These are phyloP conservation scores for Yamadazyma jaroonii DNA, from an alignment of 1,139 yeast species.

Conservation along the genomic window DNA sequence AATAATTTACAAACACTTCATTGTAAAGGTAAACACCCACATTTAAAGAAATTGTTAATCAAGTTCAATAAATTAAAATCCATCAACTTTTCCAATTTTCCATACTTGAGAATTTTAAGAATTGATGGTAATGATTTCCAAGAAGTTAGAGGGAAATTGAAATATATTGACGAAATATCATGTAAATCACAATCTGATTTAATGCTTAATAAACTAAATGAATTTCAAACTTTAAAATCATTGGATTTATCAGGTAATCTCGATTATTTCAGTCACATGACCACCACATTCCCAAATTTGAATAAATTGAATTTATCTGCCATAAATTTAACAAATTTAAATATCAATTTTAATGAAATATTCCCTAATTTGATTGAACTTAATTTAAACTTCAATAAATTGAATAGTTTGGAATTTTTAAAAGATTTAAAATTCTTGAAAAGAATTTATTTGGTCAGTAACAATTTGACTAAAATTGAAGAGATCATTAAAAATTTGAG, in stretches of 20 bases:
- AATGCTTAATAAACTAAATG: constrained; percentile 20
- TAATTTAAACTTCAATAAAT: constrained; percentile 49
- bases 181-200: constrained; percentile 29
- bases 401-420: constrained; percentile 29
- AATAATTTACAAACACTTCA: constrained; percentile 31
- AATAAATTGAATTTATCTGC: constrained; percentile 44
- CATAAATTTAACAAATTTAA: constrained; percentile 38
- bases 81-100: constrained; percentile 33
- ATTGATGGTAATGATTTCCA: constrained; percentile 44
- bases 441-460: constrained; percentile 45
- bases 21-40: constrained; percentile 22
- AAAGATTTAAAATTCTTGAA: constrained; percentile 30
- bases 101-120: constrained; percentile 42
- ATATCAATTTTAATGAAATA: constrained; percentile 28
- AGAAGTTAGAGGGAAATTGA: constrained; percentile 25
- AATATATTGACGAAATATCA: constrained; percentile 42
- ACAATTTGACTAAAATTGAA: constrained; percentile 35
- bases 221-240: constrained; percentile 18
- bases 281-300: constrained; percentile 31
- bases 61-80: constrained; percentile 35
- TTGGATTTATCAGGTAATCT: constrained; percentile 43
- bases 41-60: constrained; percentile 42
- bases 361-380: constrained; percentile 50
- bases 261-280: constrained; percentile 4
- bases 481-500: constrained; percentile 31